These are phyloP conservation scores for Trichomonas vaginalis DNA, from an alignment of 208 protist species.

Conservation along the genomic window DNA sequence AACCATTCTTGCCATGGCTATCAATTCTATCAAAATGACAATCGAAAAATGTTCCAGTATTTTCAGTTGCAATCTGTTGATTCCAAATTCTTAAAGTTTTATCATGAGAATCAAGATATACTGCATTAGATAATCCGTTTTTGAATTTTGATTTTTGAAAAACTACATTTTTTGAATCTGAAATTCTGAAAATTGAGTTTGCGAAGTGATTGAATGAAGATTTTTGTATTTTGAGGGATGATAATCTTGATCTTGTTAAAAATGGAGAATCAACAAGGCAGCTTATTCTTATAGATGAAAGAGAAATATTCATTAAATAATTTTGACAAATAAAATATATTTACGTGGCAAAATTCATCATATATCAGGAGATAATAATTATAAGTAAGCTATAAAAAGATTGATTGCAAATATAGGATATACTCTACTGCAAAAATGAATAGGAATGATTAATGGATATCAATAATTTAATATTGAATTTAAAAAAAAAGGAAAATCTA, in stretches of 20 bases:
- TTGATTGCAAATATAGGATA: too few species aligned
- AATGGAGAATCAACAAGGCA: too few species aligned
- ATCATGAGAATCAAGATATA: background rate
- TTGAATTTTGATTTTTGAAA: background rate
- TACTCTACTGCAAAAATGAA: too few species aligned
- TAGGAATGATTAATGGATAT: too few species aligned
- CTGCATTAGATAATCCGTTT: background rate
- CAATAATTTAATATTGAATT: too few species aligned
- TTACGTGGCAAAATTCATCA: too few species aligned
- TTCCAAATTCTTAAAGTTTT: background rate
- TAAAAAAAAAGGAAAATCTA: too few species aligned
- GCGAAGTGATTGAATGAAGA: background rate
- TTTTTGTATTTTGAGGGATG: background rate
- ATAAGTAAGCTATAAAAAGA: too few species aligned
- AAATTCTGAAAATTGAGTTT: background rate
- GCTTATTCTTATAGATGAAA: too few species aligned
- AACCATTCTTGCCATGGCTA: background rate
- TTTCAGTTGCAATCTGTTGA: background rate
- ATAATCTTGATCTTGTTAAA: background rate
- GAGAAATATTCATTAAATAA: too few species aligned
- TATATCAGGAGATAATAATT: too few species aligned
- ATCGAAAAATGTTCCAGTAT: background rate
- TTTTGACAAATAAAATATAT: too few species aligned
- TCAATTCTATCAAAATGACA: background rate
- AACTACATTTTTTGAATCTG: background rate